A percentile compares a stretch with the other conserved stretches of the same genome.
These are phyloP conservation scores for Chara braunii DNA, from an alignment of 139 green algal species.

Conservation along the genomic window DNA sequence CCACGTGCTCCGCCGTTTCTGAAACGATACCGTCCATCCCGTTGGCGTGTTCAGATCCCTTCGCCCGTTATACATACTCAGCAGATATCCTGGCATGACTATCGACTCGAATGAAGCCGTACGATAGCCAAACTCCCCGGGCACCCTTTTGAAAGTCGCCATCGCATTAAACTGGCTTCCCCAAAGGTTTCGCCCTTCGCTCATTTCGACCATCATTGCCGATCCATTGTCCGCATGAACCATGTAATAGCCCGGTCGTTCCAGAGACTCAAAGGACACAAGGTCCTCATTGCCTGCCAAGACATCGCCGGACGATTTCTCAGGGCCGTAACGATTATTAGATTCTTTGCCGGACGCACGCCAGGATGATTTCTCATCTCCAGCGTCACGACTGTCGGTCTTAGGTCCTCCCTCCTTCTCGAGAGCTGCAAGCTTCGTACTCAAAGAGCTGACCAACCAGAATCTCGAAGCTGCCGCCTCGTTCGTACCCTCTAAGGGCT, in stretches of 20 bases:
- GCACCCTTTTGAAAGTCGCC: too few species aligned
- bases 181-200: too few species aligned
- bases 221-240: too few species aligned
- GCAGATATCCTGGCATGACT: neutral
- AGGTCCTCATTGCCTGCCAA: neutral
- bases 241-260: too few species aligned
- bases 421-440: neutral
- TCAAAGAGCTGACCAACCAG: neutral
- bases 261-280: too few species aligned
- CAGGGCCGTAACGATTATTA: neutral
- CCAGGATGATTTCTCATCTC: neutral
- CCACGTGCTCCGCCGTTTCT: neutral
- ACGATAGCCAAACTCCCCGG: neutral
- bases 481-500: slow-evolving; percentile 9
- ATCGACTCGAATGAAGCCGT: neutral
- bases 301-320: neutral
- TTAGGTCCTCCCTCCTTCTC: neutral
- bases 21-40: neutral
- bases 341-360: neutral
- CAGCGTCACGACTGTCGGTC: neutral
- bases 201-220: too few species aligned
- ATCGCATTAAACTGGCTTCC: too few species aligned
- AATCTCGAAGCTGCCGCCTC: slow-evolving; percentile 10
- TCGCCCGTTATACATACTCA: neutral
- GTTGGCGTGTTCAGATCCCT: neutral